Conservation (phyloP, 2,329 filamentous ascomycete genomes). For the Neofusicoccum ribis region DNA sequence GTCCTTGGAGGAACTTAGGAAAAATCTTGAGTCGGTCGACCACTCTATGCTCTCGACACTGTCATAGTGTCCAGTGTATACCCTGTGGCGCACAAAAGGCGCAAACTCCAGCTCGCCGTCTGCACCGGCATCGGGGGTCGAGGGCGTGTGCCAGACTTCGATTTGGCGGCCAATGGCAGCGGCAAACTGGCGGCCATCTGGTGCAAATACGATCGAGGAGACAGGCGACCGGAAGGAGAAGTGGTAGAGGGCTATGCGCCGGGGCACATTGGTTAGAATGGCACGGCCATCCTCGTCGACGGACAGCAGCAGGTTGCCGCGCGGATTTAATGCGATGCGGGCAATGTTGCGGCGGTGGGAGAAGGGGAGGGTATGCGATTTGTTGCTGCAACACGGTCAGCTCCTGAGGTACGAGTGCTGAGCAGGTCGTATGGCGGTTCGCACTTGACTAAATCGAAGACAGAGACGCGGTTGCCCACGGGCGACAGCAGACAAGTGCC, state of each 20-base stretch:
- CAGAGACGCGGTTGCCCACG: slow-evolving; percentile 91
- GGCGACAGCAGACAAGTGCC: slow-evolving; percentile 94
- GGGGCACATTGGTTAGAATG: slow-evolving; percentile 86
- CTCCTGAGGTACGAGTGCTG: not conserved
- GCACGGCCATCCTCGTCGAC: slow-evolving; percentile 93
- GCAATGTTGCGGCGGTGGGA: slow-evolving; percentile 92
- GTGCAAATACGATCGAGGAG: slow-evolving; percentile 84
- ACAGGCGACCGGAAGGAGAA: slow-evolving; percentile 90
- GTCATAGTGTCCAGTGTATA: slow-evolving; percentile 87
- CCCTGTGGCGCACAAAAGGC: slow-evolving; percentile 85
- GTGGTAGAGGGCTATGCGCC: slow-evolving; percentile 85
- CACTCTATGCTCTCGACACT: slow-evolving; percentile 83
- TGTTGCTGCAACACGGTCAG: slow-evolving; percentile 60
- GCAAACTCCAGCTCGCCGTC: slow-evolving; percentile 90
- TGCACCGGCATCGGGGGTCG: slow-evolving; percentile 75
- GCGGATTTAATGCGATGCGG: slow-evolving; percentile 82
- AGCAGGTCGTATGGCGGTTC: slow-evolving; percentile 27
- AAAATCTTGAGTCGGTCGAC: slow-evolving; percentile 95
- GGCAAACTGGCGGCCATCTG: slow-evolving; percentile 86
- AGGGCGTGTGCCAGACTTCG: slow-evolving; percentile 95
- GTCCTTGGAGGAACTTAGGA: slow-evolving; percentile 88
- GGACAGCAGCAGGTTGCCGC: slow-evolving; percentile 87
- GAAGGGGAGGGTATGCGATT: slow-evolving; percentile 83
- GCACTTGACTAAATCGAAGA: slow-evolving; percentile 95
- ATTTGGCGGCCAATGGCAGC: slow-evolving; percentile 83